Conservation (phyloP, 352 stramenopile species). For the Pythium brassicae region DNA sequence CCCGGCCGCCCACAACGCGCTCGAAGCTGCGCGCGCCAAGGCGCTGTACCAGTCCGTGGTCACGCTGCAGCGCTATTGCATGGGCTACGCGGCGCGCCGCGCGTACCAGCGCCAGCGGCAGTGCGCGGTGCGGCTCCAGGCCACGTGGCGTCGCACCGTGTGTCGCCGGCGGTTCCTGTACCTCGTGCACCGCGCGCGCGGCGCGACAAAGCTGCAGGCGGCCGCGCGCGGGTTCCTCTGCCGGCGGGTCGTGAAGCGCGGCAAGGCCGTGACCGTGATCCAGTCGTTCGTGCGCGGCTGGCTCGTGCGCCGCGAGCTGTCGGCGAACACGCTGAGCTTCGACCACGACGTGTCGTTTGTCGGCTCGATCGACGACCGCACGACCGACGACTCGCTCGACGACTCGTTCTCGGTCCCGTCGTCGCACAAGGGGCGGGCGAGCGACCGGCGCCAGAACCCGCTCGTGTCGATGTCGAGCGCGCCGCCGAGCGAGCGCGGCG, state of each 20-base stretch:
- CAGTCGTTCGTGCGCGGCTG: constrained; percentile 81
- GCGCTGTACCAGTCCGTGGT: constrained; percentile 71
- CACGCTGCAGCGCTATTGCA: constrained; percentile 68
- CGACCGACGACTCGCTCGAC: constrained; percentile 44
- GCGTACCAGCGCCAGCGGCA: constrained; percentile 46
- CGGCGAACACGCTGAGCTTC: constrained; percentile 75
- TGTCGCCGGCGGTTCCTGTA: constrained; percentile 44
- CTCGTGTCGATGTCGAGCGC: constrained; percentile 47
- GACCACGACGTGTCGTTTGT: constrained; percentile 76
- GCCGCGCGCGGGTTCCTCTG: constrained; percentile 38
- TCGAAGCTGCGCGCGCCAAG: constrained; percentile 55
- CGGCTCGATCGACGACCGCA: constrained; percentile 53
- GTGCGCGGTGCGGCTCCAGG: constrained; percentile 49
- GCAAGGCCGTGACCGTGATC: constrained; percentile 50
- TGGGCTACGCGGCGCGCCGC: constrained; percentile 47
- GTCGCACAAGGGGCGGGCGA: constrained; percentile 22
- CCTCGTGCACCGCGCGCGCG: constrained; percentile 31
- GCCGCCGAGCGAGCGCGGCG: constrained; percentile 53
- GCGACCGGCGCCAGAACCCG: constrained; percentile 25
- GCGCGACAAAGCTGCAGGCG: constrained; percentile 50
- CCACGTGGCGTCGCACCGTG: constrained; percentile 40
- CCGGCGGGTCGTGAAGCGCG: constrained; percentile 33
- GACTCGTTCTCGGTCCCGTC: constrained; percentile 33
- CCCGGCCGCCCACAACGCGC: constrained; percentile 56
- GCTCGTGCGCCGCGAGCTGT: constrained; percentile 74